These are phyloP conservation scores for Teratosphaeria epicoccoides DNA, from an alignment of 2,329 filamentous ascomycete species.

Conservation along the genomic window DNA sequence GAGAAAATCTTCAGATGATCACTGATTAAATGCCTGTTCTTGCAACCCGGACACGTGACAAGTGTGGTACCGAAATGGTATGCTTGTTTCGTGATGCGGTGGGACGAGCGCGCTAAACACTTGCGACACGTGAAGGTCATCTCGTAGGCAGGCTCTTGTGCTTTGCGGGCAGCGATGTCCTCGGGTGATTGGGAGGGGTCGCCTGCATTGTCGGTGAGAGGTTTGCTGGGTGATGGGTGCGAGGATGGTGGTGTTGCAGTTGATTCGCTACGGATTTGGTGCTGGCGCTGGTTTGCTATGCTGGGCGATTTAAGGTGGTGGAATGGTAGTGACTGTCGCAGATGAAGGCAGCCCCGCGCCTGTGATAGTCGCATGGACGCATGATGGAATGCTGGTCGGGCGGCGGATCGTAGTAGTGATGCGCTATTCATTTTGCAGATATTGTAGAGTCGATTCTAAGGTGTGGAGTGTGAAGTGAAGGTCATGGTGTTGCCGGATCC, in stretches of 20 bases:
- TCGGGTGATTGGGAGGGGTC: slow-evolving; percentile 15
- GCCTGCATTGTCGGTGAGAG: slow-evolving; percentile 22
- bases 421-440: neutral
- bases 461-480: neutral
- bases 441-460: neutral
- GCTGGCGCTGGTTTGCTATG: neutral
- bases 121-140: slow-evolving; percentile 81
- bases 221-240: slow-evolving; percentile 5
- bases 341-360: slow-evolving; percentile 13
- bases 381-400: slow-evolving; percentile 1
- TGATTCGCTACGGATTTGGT: slow-evolving; percentile 7
- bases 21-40: slow-evolving; percentile 79
- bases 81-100: slow-evolving; percentile 83
- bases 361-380: slow-evolving; percentile 1
- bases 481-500: neutral
- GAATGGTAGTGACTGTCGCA: slow-evolving; percentile 7
- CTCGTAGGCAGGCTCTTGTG: slow-evolving; percentile 60
- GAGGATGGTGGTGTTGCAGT: neutral
- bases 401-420: neutral
- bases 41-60: slow-evolving; percentile 77
- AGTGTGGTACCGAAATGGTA: slow-evolving; percentile 86
- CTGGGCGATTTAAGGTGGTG: slow-evolving; percentile 5
- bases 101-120: slow-evolving; percentile 68
- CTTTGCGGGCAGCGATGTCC: slow-evolving; percentile 31
- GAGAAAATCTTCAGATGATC: slow-evolving; percentile 82